Conservation (phyloP, 2,329 filamentous ascomycete species). For the Ophiostoma novo-ulmi region DNA sequence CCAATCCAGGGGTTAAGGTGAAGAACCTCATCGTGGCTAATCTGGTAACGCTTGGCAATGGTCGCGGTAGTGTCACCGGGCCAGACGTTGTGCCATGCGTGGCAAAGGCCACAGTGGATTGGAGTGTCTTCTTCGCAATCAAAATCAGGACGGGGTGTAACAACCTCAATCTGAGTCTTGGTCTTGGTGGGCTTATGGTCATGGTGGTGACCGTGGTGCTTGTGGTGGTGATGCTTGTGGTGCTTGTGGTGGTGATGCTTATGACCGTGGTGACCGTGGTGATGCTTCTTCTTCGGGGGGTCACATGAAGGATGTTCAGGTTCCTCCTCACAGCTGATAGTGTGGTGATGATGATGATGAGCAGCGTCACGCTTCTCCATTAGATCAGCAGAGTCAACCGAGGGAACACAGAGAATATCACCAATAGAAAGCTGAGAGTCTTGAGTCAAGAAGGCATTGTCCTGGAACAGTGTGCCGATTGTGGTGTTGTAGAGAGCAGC, state of each 20-base stretch:
- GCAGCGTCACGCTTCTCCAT: constrained; percentile 22
- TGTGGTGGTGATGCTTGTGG: constrained; percentile 11
- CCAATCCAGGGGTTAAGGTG: constrained; percentile 22
- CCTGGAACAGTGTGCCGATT: constrained; percentile 17
- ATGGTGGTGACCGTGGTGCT: constrained; percentile 12
- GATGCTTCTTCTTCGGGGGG: constrained; percentile 15
- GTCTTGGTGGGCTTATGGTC: constrained; percentile 18
- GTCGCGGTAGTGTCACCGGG: constrained; percentile 12
- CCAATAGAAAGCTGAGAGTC: constrained; percentile 16
- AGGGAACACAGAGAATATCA: constrained; percentile 22
- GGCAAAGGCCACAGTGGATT: constrained; percentile 17
- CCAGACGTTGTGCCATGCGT: constrained; percentile 21
- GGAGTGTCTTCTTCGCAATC: background rate
- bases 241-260: constrained; percentile 18
- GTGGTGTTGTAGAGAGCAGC: constrained; percentile 22
- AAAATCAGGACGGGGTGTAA: background rate
- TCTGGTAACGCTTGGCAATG: constrained; percentile 15
- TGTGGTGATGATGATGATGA: constrained; percentile 17
- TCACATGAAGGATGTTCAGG: constrained; percentile 8
- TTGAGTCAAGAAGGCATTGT: constrained; percentile 22
- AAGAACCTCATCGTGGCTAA: constrained; percentile 13
- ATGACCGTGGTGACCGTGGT: constrained; percentile 12
- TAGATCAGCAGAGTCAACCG: background rate
- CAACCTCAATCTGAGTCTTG: background rate
- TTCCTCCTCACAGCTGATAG: constrained; percentile 13